Conservation (phyloP, 768 basidiomycete species). For the Hydnum rufescens region DNA sequence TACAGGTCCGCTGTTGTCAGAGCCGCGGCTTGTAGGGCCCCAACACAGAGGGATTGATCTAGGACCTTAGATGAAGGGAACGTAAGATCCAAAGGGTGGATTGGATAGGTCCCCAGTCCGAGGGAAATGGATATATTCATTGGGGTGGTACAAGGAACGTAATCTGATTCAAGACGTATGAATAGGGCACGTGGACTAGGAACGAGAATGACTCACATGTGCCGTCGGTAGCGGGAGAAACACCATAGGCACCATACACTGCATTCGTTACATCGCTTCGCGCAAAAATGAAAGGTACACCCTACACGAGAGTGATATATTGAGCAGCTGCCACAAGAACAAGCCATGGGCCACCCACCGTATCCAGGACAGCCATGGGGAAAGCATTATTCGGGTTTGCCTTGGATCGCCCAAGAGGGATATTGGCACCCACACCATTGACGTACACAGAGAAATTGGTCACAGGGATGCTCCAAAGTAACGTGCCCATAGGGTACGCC, state of each 20-base stretch:
- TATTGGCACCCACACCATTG: conserved; percentile 21
- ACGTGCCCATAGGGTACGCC: conserved; percentile 24
- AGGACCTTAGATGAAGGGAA: neutral
- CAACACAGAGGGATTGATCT: conserved; percentile 16
- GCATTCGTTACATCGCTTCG: conserved; percentile 43
- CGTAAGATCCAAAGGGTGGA: conserved; percentile 64
- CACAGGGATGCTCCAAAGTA: conserved; percentile 42
- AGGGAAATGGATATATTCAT: conserved; percentile 55
- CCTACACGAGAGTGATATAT: too few species aligned
- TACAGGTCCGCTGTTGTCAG: conserved; percentile 9
- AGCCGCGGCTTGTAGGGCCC: conserved; percentile 5
- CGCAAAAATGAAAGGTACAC: conserved; percentile 48
- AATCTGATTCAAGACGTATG: conserved; percentile 29
- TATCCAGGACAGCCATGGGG: conserved; percentile 54
- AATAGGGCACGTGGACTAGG: conserved; percentile 9
- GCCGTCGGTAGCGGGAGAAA: conserved; percentile 38
- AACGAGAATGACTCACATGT: conserved; percentile 28
- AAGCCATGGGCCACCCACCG: too few species aligned
- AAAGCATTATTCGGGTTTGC: conserved; percentile 17
- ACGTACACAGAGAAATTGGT: conserved; percentile 41
- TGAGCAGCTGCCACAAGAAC: too few species aligned
- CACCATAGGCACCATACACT: conserved; percentile 56
- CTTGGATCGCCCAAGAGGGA: conserved; percentile 25
- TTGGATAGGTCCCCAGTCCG: conserved; percentile 28
- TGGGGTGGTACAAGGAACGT: conserved; percentile 48